Evolutionary conservation across 1,284 basidiomycete species (phyloP).

Genomic region (Cutaneotrichosporon cavernicola): DNA sequence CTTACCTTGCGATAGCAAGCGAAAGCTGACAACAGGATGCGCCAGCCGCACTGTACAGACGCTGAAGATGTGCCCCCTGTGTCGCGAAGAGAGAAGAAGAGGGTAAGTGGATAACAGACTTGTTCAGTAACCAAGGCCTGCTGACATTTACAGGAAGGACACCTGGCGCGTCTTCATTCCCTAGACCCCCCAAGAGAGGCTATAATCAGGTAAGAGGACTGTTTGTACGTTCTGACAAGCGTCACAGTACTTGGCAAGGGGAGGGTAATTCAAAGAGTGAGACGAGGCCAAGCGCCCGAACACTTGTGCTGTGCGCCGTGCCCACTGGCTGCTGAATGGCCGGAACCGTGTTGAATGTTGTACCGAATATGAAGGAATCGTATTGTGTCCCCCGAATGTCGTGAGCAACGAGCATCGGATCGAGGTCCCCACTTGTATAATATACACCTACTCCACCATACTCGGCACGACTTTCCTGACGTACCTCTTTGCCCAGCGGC

Average conservation of each 20-base stretch:
- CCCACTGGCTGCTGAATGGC: neutral
- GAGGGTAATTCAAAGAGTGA: neutral
- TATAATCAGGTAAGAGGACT: neutral
- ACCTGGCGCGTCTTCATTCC: neutral
- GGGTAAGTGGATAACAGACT: neutral
- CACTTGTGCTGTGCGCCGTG: neutral
- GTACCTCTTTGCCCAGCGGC: too few relatives aligned
- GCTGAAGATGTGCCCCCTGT: neutral
- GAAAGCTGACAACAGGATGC: neutral
- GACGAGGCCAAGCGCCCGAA: neutral
- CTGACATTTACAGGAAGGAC: neutral
- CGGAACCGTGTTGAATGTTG: neutral
- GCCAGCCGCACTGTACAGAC: neutral
- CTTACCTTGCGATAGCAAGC: neutral
- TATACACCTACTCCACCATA: too few relatives aligned
- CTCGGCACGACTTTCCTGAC: too few relatives aligned
- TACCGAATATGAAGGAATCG: neutral
- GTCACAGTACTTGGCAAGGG: neutral
- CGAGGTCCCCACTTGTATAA: too few relatives aligned
- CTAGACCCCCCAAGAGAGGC: neutral
- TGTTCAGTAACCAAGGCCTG: neutral
- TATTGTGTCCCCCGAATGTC: neutral
- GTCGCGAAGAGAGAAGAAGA: neutral
- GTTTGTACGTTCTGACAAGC: neutral
- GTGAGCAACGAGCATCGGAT: too few relatives aligned